Evolutionary conservation across 306 rosid genomes (phyloP).

Genomic region (Carpinus fangiana): DNA sequence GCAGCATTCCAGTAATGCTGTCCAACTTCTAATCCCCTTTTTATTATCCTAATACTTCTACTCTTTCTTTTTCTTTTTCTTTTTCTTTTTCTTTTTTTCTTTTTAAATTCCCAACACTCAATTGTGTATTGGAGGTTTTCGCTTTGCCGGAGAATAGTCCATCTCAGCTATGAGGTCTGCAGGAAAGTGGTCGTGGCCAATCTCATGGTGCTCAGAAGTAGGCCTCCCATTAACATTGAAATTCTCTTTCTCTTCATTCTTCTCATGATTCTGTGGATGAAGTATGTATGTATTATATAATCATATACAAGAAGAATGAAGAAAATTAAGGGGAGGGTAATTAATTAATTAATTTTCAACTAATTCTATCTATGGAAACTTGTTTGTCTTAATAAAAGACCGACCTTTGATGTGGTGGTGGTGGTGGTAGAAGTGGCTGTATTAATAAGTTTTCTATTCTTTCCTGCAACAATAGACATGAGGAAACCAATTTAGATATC

Average conservation of each 20-base stretch:
- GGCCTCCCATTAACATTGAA: slow-evolving; percentile 12
- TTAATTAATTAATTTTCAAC: neutral
- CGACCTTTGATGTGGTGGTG: slow-evolving; percentile 43
- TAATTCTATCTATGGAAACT: neutral
- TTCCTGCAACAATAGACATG: slow-evolving; percentile 48
- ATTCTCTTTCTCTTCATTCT: slow-evolving; percentile 15
- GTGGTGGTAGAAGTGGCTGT: slow-evolving; percentile 30
- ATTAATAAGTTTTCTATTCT: slow-evolving; percentile 40
- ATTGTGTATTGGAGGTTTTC: slow-evolving; percentile 62
- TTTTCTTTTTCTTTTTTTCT: too few relatives aligned
- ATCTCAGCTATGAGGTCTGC: slow-evolving; percentile 40
- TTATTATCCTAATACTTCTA: neutral
- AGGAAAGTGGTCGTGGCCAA: slow-evolving; percentile 21
- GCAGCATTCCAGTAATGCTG: slow-evolving; percentile 56
- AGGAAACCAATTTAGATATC: slow-evolving; percentile 19
- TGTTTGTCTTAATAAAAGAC: neutral
- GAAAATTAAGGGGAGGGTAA: neutral
- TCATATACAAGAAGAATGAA: neutral
- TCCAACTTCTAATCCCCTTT: slow-evolving; percentile 12
- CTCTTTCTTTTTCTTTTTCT: neutral
- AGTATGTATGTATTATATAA: neutral
- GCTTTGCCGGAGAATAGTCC: slow-evolving; percentile 59
- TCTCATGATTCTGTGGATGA: slow-evolving; percentile 31
- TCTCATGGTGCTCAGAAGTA: slow-evolving; percentile 8
- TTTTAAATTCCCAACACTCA: slow-evolving; percentile 13